phyloP scores from a whole-genome alignment of 129 eudicot genomes.

The Logfia minima region DNA sequence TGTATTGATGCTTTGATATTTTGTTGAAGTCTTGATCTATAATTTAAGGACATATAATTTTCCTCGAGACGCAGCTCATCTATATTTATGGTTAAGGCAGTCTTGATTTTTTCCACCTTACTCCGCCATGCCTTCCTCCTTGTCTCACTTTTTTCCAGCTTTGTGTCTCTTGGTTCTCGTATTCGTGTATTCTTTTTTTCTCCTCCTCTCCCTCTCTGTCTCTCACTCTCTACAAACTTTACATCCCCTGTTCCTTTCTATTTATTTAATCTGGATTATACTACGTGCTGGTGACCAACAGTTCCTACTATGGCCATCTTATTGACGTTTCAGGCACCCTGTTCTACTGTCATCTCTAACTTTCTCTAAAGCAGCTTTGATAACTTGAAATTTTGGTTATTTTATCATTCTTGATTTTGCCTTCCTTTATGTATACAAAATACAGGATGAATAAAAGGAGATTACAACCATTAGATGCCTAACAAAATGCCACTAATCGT shows the following conservation, averaged over 20 bases:
- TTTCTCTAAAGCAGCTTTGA: background rate
- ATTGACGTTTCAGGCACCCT: background rate
- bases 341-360: background rate
- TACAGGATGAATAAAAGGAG: background rate
- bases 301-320: background rate
- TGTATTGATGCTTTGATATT: background rate
- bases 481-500: background rate
- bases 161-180: background rate
- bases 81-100: background rate
- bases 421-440: background rate
- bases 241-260: background rate
- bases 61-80: background rate
- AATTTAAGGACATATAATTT: background rate
- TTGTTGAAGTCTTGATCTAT: background rate
- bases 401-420: background rate
- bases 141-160: background rate
- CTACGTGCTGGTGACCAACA: background rate
- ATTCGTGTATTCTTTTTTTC: background rate
- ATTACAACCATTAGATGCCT: background rate
- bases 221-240: background rate
- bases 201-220: background rate
- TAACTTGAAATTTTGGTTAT: background rate
- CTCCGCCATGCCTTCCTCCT: background rate
- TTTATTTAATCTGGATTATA: background rate
- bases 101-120: background rate